Conservation (phyloP, 2,329 filamentous ascomycete species). For the Fusarium nurragi region DNA sequence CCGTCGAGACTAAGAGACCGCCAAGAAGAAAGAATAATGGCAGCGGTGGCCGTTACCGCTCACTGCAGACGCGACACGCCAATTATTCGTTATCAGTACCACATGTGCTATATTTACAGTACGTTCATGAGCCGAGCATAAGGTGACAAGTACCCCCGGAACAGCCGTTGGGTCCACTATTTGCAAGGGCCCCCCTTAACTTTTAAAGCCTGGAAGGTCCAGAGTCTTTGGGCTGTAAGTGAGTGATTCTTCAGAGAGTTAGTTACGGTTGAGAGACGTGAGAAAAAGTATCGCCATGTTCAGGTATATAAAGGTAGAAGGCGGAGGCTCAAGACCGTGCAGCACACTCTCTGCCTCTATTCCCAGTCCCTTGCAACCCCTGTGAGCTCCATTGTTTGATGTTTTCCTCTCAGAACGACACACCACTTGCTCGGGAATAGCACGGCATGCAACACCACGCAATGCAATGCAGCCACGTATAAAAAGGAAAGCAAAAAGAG, state of each 20-base stretch:
- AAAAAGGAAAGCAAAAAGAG: constrained; percentile 6
- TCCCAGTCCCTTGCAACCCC: constrained; percentile 11
- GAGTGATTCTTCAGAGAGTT: background rate
- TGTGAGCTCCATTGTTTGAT: constrained; percentile 27
- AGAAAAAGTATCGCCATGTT: background rate
- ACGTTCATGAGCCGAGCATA: constrained; percentile 32
- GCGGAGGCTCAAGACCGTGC: constrained; percentile 30
- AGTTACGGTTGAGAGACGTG: background rate
- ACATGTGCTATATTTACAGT: background rate
- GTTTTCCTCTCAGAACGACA: constrained; percentile 22
- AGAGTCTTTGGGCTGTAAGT: constrained; percentile 1
- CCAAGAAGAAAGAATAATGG: background rate
- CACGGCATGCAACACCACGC: constrained; percentile 28
- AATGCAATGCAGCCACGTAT: constrained; percentile 15
- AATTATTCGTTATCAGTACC: background rate
- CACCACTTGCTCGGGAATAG: constrained; percentile 33
- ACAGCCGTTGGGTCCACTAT: constrained; percentile 30
- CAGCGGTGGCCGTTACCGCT: background rate
- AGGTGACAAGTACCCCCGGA: constrained; percentile 44
- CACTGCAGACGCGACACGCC: background rate
- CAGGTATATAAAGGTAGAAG: background rate
- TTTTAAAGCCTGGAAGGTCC: constrained; percentile 3
- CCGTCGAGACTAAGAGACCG: constrained; percentile 4
- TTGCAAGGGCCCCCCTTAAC: constrained; percentile 10
- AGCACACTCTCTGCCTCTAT: constrained; percentile 18